Percentiles rank a stretch among this genome's conserved stretches.
Evolutionary conservation across 768 basidiomycete genomes (phyloP).

Genomic region (Leucogyrophana mollusca): DNA sequence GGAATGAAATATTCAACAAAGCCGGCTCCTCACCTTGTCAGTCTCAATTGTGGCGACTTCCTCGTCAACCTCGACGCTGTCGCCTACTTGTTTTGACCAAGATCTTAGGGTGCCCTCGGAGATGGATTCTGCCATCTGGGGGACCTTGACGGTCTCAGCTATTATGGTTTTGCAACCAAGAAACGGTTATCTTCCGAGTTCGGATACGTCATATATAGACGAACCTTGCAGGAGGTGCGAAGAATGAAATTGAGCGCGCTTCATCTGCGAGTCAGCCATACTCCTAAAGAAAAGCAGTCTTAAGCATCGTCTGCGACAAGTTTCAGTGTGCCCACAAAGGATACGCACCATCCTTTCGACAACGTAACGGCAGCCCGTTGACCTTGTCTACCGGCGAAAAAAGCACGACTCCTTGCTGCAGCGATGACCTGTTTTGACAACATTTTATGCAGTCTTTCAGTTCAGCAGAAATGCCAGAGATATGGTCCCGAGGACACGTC

Average conservation of each 20-base stretch:
- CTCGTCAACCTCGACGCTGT: slow-evolving; percentile 87
- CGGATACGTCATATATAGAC: slow-evolving; percentile 26
- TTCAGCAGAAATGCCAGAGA: neutral
- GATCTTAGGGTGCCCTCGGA: slow-evolving; percentile 95
- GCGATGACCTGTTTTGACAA: slow-evolving; percentile 69
- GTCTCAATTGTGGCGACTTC: slow-evolving; percentile 98
- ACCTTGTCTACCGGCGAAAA: slow-evolving; percentile 37
- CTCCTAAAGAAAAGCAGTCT: slow-evolving; percentile 35
- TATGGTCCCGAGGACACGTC: slow-evolving; percentile 2
- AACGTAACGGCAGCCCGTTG: slow-evolving; percentile 31
- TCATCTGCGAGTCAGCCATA: slow-evolving; percentile 43
- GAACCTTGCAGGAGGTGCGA: slow-evolving; percentile 68
- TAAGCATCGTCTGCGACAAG: too few species aligned
- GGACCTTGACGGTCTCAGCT: slow-evolving; percentile 92
- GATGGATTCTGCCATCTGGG: slow-evolving; percentile 98
- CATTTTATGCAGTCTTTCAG: slow-evolving; percentile 37
- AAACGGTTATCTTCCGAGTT: slow-evolving; percentile 10
- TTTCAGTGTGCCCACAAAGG: too few species aligned
- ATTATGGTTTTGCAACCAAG: slow-evolving; percentile 6
- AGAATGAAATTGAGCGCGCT: slow-evolving; percentile 65
- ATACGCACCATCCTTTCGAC: slow-evolving; percentile 49
- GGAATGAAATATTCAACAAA: neutral
- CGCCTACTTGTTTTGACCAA: slow-evolving; percentile 93
- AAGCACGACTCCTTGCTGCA: slow-evolving; percentile 58
- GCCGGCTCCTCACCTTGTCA: slow-evolving; percentile 72